Percentiles rank a stretch among this genome's conserved stretches.
phyloP scores from a whole-genome alignment of 495 filamentous ascomycete genomes.

The Daldinia vernicosa region DNA sequence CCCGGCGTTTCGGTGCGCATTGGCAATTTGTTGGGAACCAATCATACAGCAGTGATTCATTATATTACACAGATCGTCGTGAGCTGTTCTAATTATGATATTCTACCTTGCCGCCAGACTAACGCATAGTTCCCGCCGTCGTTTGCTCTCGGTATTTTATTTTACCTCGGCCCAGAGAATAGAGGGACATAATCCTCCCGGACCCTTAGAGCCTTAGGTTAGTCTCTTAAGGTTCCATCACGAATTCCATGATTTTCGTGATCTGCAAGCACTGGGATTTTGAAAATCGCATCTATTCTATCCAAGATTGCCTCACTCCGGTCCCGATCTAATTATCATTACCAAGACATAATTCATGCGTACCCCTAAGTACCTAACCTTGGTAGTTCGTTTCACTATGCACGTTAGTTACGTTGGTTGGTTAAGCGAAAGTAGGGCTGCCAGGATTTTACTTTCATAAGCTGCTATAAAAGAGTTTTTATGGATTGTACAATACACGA shows the following conservation, averaged over 20 bases:
- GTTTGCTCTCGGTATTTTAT: background rate
- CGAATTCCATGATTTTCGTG: background rate
- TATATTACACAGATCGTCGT: background rate
- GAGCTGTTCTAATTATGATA: background rate
- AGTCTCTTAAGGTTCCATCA: conserved; percentile 14
- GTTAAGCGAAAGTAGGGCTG: background rate
- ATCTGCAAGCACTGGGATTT: conserved; percentile 4
- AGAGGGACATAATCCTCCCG: conserved; percentile 1
- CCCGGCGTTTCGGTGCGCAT: background rate
- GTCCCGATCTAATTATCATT: conserved; percentile 20
- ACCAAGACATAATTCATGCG: no score
- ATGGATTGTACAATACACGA: no score
- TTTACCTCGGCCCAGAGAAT: conserved; percentile 7
- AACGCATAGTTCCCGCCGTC: conserved; percentile 10
- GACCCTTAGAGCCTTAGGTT: background rate
- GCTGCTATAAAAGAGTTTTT: background rate
- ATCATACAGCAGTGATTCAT: background rate
- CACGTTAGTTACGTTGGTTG: background rate
- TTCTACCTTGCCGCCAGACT: conserved; percentile 17
- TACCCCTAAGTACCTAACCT: background rate
- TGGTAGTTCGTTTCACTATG: background rate
- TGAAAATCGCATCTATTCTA: conserved; percentile 18
- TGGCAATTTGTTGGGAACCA: background rate
- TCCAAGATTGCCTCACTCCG: conserved; percentile 17
- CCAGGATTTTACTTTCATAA: background rate